Base-by-base conservation (phyloP, 495 filamentous ascomycete genomes). In the Tetracladium marchalianum region DNA sequence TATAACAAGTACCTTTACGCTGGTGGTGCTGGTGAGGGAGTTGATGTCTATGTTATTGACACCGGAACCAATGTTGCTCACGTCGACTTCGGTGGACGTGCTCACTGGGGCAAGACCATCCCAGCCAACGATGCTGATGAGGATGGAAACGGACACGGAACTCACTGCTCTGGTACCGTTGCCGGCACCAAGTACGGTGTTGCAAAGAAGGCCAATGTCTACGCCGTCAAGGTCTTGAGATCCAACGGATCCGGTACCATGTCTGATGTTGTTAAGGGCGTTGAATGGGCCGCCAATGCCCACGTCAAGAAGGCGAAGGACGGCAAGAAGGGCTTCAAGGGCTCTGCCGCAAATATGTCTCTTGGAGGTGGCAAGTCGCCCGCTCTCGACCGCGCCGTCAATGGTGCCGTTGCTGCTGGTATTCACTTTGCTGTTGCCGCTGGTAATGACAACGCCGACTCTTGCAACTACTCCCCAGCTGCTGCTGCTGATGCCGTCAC, bases 381-480 rank as follows among this genome's bases (percentile, higher is more conserved):
- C 47, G 81, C 87, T 56, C 77, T 99, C 35, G 92, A 99, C 59
- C 73, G 84, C 49, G 86, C 86, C 63, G 92, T 99, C 47, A 94
- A 97, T 60, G 89, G 88, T 49, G 93, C 89, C 47, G 90, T 96
- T 55, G 69, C 79, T 35, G 84, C 78, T 61, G 93, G 93, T 59
- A 71, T 99, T 45, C 87, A 97, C 76, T 97, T 97, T 59, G 90
- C 93, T 54, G 93, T 97, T 44, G 93, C 93, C 58, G 93, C 93
- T 51, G 93, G 93, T 54, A 99, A 99, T 59, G 93, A 97, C 68
- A 97, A 96, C 56, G 84, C 88, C 47, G 89, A 99, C 69, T 93
- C 93, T 43, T 99, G 93, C 83, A 90, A 88, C 71, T 99, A 97
- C 77, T 99, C 93, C n/a, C 93, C 93, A 24, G 93, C 93, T 53